Evolutionary conservation across 2,329 filamentous ascomycete genomes (phyloP), one percentile per base, ranked within the genome.

Genomic region (Colletotrichum spaethianum): DNA sequence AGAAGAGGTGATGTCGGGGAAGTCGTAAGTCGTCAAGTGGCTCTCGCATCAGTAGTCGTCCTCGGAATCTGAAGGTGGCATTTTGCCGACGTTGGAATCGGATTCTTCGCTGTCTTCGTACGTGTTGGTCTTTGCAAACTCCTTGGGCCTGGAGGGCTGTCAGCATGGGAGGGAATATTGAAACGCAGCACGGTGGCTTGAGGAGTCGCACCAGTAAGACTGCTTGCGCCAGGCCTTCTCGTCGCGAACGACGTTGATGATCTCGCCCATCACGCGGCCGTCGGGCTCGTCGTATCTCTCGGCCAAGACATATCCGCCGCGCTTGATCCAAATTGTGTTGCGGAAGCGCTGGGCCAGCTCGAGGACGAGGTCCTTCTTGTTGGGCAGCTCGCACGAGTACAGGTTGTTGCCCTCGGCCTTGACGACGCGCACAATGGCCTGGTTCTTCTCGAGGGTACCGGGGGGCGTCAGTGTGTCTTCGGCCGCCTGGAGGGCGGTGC

Each of bases 141-240:
- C 91, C 79, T 91, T 90, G 3, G 94, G 94, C 93, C 94, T 95
- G 76, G 4, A 42, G 38, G 31, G 57, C 36, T 8, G 64, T 73
- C 42, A 67, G 71, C 52, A 70, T 26, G 42, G 14, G 23, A 20
- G 36, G n/a, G 23, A 7, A n/a, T n/a, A n/a, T n/a, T n/a, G 18
- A 4, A 31, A 6, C 9, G 16, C 6, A 33, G 42, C 7, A 50
- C 38, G n/a, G 26, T 7, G 33, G 1, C 28, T 50, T 14, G 31
- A 4, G 26, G 16, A 18, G 46, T 81, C 85, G 65, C 78, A 96
- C 96, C 96, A 98, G 80, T 96, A 99, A 12, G 86, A 78, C 84
- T 93, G 91, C 83, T 97, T 98, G 78, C 95, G 90, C 96, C 96
- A 99, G 53, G 88, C 87, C 83, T 94, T 97, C 85, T 98, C 95